Evolutionary conservation across 768 basidiomycete species (phyloP), one percentile per base, ranked within the genome.

Genomic region (Gyrodon lividus): DNA sequence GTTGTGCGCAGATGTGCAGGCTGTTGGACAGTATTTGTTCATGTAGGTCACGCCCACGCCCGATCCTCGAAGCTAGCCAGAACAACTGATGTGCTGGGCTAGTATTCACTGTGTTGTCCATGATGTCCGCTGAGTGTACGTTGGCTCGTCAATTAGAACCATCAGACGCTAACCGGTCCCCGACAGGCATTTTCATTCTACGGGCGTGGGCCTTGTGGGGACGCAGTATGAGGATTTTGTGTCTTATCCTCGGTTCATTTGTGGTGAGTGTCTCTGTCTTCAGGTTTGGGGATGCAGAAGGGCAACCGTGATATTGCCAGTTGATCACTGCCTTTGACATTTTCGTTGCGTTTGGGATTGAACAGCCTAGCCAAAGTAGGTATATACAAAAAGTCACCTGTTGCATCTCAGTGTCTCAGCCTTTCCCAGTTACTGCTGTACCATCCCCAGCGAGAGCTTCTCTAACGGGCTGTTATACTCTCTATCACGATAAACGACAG

Each of bases 131-230:
- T 8, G 51, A 52, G 40, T 16, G 51, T 52, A 6, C 23, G 20
- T 39, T 7, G 5, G 8, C 8, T 23, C 37, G 9, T 19, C 20
- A 9, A 24, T 8, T 17, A 26, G n/a, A 5, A 5, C 37, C 12
- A 48, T 19, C 26, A 5, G 17, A 5, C 3, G 14, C n/a, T 28
- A 48, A 37, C 31, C 34, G 3, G 20, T 39, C 22, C 16, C 9
- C 35, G 12, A 14, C 8, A 52, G 51, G 19, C 31, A 49, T 52
- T 30, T 52, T 52, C 47, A 30, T 52, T 26, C 22, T 49, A 17
- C 48, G 51, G 20, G 31, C 51, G 6, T 52, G 47, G 16, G 51
- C 46, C 8, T 20, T 52, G 39, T 52, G 51, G 51, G 19, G 37
- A 8, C 16, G 47, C 23, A 52, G 47, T 22, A 35, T 22, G 39